Base-by-base conservation (phyloP, 2,329 filamentous ascomycete genomes). In the Setomelanomma holmii region DNA sequence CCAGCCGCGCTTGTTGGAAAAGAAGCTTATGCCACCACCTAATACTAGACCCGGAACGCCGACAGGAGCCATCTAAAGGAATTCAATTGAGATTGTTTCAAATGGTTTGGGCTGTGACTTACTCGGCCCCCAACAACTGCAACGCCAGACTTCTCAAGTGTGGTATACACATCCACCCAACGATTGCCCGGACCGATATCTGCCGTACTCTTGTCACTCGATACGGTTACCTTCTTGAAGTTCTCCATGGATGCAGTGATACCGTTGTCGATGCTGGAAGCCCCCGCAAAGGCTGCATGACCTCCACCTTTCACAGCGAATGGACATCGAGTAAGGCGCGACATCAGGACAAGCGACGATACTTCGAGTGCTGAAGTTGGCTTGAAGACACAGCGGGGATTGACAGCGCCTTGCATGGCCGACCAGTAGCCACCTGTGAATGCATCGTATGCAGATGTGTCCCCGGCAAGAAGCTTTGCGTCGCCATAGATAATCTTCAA, bases 251-350 rank as follows among this genome's bases (percentile, higher is more conserved):
- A 75, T 39, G 80, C 68, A 0, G 76, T 78, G 7, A 81, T 74
- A 2, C 78, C 79, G 39, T 66, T 64, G 1, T 73, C 64, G 34
- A 79, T 77, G 45, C 75, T 78, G 19, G 75, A 76, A 14, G 73
- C 69, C n/a, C 77, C 76, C 0, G 67, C 64, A 60, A 72, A 73
- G 5, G 69, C 61, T 20, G 72, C 71, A 55, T 81, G 79, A 2
- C 79, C 79, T 23, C 79, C 78, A 42, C 75, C 72, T 45, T 76
- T 78, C 2, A 81, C 71, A 2, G 76, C 76, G 48, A 79, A 79
- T 73, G 63, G 67, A 40, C 68, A 73, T 45, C 66, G 61, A 3
- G 60, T 59, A 3, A 66, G 53, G 19, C 64, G 60, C 19, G 65
- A 62, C 4, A 68, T 19, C 4, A 68, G 39, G 2, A 69, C 50